Conservation (phyloP, 2,329 filamentous ascomycete species). For the Exophiala phaeomuriformis region DNA sequence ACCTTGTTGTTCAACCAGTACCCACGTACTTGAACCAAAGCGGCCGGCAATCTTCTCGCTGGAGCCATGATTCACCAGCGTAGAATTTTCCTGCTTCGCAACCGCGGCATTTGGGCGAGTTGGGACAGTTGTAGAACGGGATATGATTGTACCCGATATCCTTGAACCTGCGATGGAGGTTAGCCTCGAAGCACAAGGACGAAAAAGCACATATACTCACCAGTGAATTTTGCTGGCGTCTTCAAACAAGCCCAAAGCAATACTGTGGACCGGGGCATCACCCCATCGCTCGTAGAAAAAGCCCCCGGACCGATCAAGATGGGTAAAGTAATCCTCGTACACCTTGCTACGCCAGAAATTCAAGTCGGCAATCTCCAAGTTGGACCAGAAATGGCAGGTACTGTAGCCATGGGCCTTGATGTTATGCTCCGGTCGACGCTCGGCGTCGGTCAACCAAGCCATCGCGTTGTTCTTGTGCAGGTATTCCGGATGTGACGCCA, state of each 20-base stretch:
- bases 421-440: slow-evolving; percentile 70
- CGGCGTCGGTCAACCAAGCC: slow-evolving; percentile 75
- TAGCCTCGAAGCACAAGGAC: neutral
- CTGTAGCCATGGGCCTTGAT: slow-evolving; percentile 82
- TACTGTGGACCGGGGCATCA: slow-evolving; percentile 92
- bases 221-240: slow-evolving; percentile 88
- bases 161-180: slow-evolving; percentile 65
- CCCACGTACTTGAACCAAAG: slow-evolving; percentile 97
- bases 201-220: slow-evolving; percentile 45
- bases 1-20: slow-evolving; percentile 51
- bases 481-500: slow-evolving; percentile 75
- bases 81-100: slow-evolving; percentile 83
- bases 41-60: slow-evolving; percentile 86
- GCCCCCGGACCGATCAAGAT: slow-evolving; percentile 84
- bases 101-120: slow-evolving; percentile 84
- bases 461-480: slow-evolving; percentile 77
- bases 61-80: slow-evolving; percentile 75
- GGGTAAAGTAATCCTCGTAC: slow-evolving; percentile 94
- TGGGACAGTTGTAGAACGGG: slow-evolving; percentile 97
- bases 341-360: slow-evolving; percentile 82
- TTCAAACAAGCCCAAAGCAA: slow-evolving; percentile 85
- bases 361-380: slow-evolving; percentile 94
- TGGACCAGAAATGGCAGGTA: slow-evolving; percentile 98
- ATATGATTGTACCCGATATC: slow-evolving; percentile 99
- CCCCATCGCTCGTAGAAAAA: slow-evolving; percentile 99